Evolutionary conservation across 2,329 filamentous ascomycete genomes (phyloP), one percentile per base, ranked within the genome.

Genomic region (Kalmusia sp.): DNA sequence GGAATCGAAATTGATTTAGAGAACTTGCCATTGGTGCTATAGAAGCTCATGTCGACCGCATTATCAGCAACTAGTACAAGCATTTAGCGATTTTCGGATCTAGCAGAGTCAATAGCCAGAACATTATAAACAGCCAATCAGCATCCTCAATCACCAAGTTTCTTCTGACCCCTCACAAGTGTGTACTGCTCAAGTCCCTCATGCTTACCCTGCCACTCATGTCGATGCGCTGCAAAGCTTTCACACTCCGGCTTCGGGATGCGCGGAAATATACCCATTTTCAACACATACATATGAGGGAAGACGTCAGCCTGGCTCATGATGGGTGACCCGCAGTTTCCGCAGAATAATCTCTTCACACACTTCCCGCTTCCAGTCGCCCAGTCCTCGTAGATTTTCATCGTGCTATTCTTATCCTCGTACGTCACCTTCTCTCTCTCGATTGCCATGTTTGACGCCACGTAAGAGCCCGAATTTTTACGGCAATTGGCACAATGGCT

Each of bases 401-500:
- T 49, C 25, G 74, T 79, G 0, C 76, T 76, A 49, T 79, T 71
- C 2, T 73, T 68, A 53, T 81, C 79, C 7, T 75, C 65, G 31
- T 81, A 75, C 3, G 70, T 68, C 25, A 83, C 78, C 46, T 82
- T 80, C 22, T 76, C 72, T 35, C 71, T 69, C 48, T 77, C 73
- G 19, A 80, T 77, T 5, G 71, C 64, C 12, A 80, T 57, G 54
- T 79, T 78, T 17, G 67, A 58, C 0, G 76, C 60, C 2, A 76
- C 72, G 48, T 74, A 76, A 4, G 74, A 76, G 40, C 80, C 80
- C 2, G 79, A 72, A 1, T 77, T 73, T 62, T 82, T 82, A 35
- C 79, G 76, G 66, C 80, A 83, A 55, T 82, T 84, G 28, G 71
- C 65, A 65, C 81, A 83, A 56, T 82, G 78, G 64, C 80, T 44